A percentile compares a stretch with the other conserved stretches of the same genome.
phyloP scores from a whole-genome alignment of 768 basidiomycete genomes.

The Myochromella boudieri region DNA sequence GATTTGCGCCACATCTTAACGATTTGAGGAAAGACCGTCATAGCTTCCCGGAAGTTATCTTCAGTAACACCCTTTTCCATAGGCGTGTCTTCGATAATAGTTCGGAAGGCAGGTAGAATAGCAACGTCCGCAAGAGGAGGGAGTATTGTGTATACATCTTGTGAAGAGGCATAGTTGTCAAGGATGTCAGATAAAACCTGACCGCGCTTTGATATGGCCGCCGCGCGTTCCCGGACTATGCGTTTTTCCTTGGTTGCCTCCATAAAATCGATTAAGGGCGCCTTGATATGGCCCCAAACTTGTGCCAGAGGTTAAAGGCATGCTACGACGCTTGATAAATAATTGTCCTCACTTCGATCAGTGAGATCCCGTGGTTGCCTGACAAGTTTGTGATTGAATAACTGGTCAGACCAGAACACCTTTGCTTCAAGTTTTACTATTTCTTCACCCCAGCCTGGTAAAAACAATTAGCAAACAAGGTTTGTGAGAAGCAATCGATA shows the following conservation, averaged over 20 bases:
- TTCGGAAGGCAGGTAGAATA: conserved; percentile 13
- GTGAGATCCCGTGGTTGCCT: conserved; percentile 11
- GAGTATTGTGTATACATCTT: conserved; percentile 11
- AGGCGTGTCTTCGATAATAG: conserved; percentile 17
- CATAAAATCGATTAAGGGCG: conserved; percentile 15
- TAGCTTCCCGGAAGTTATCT: conserved; percentile 14
- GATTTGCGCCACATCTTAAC: conserved; percentile 14
- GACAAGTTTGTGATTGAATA: conserved; percentile 15
- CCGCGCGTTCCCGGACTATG: conserved; percentile 3
- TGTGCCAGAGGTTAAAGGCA: too few relatives aligned
- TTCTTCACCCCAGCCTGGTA: conserved; percentile 18
- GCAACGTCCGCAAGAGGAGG: conserved; percentile 18
- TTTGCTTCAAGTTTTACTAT: conserved; percentile 8
- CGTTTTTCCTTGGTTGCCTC: conserved; percentile 11
- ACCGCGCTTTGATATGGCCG: conserved; percentile 7
- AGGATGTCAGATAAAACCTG: conserved; percentile 12
- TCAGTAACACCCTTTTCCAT: conserved; percentile 13
- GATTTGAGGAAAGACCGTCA: conserved; percentile 12
- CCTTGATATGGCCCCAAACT: conserved; percentile 22
- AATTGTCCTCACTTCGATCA: conserved; percentile 8
- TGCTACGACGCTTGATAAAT: not conserved
- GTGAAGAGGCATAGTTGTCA: conserved; percentile 11
- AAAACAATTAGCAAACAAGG: not conserved
- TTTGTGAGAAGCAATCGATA: not conserved
- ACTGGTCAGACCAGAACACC: not conserved